Evolutionary conservation across 1,284 basidiomycete species (phyloP), one percentile per base, ranked within the genome.

Genomic region (Heimioporus punctisporus): DNA sequence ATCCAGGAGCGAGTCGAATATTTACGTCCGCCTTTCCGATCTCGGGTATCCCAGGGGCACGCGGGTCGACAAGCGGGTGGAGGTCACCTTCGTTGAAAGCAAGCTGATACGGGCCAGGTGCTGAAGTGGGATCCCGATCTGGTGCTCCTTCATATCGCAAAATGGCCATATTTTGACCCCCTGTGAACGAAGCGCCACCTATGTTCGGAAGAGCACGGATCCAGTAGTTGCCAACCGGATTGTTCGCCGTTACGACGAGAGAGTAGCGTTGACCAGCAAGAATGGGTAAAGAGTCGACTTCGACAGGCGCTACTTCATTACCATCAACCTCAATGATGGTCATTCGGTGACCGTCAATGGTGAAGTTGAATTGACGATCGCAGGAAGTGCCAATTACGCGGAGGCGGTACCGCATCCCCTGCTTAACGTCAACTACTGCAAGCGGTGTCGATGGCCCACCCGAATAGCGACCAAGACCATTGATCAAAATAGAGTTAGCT

Each of bases 241-340:
- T 60, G 46, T 69, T 54, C 15, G 72, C 70, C 9, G 57, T 59
- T 11, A 75, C 55, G 8, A 71, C 58, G 25, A 70, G 56, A 0
- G 71, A 72, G 61, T 67, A 74, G 17, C 64, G 68, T 60, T 75
- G 72, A 24, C 72, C 77, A 47, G 72, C 65, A 44, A 69, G 72
- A 17, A 79, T 68, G 8, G 60, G 57, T 19, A 79, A 59, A 2
- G 61, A 70, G 47, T 80, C 75, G 1, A 79, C 73, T 2, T 58
- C 54, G 25, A 75, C 60, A 4, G 77, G 78, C n/a, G 71, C 34
- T 8, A 70, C 68, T 52, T 72, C 74, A 10, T 66, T 61, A 9
- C 81, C 77, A 47, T 84, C 82, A 0, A 65, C 79, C 63, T 82
- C 71, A 58, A 81, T 76, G 57, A 80, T 62, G 7, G 73, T 75